These are phyloP conservation scores for Pseudocercospora pini-densiflorae DNA, from an alignment of 2,329 filamentous ascomycete species.

Conservation along the genomic window DNA sequence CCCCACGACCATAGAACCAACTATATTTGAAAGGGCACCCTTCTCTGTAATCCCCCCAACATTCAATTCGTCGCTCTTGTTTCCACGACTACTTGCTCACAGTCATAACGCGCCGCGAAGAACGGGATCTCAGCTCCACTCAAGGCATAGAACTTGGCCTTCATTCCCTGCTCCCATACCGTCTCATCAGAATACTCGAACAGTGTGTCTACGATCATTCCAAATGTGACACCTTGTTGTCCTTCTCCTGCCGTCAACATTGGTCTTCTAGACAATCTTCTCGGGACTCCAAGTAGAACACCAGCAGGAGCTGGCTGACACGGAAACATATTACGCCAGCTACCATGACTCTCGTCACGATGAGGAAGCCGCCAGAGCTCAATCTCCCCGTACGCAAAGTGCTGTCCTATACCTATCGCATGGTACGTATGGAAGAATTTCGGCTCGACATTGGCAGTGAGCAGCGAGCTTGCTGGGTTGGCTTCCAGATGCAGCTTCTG, in stretches of 20 bases:
- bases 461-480: not conserved
- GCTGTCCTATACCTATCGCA: not conserved
- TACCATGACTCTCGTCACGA: not conserved
- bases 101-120: not conserved
- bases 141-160: not conserved
- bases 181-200: not conserved
- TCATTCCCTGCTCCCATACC: not conserved
- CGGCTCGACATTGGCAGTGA: not conserved
- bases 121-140: not conserved
- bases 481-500: not conserved
- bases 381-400: not conserved
- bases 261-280: not conserved
- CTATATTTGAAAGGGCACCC: not conserved
- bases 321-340: not conserved
- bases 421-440: not conserved
- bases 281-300: not conserved
- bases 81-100: not conserved
- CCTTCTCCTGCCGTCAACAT: not conserved
- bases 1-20: no score
- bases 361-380: not conserved
- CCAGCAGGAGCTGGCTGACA: not conserved
- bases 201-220: not conserved
- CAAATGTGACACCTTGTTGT: not conserved
- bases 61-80: not conserved
- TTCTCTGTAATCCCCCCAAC: not conserved